These are phyloP conservation scores for Heracleum sosnowskyi DNA, from an alignment of 129 eudicot genomes.

Conservation along the genomic window DNA sequence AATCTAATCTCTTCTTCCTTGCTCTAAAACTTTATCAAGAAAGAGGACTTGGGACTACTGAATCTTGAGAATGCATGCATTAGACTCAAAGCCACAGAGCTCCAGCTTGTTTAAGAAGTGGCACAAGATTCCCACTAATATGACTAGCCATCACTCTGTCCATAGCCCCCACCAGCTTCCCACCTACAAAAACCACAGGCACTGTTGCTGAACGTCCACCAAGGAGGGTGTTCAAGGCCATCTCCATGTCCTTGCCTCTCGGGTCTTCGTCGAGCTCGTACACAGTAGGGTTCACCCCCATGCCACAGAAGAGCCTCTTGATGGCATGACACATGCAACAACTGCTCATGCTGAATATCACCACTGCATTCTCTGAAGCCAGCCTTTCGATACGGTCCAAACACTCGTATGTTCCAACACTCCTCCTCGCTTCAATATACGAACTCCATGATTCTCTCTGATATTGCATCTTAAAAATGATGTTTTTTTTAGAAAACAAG, in stretches of 20 bases:
- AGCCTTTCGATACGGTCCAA: constrained; percentile 10
- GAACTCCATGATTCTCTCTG: constrained; percentile 15
- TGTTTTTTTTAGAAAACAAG: background rate
- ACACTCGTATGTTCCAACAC: background rate
- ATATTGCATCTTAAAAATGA: constrained; percentile 2
- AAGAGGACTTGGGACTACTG: background rate
- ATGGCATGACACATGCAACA: constrained; percentile 26
- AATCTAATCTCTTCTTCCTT: background rate
- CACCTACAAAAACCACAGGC: constrained; percentile 22
- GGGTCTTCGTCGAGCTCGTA: constrained; percentile 21
- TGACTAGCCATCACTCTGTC: constrained; percentile 17
- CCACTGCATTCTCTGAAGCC: constrained; percentile 18
- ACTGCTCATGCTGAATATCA: constrained; percentile 12
- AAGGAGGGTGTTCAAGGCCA: constrained; percentile 7
- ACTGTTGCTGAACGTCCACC: constrained; percentile 8
- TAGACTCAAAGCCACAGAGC: constrained; percentile 16
- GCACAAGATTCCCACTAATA: constrained; percentile 13
- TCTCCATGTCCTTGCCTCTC: constrained; percentile 17
- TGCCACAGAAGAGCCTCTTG: constrained; percentile 14
- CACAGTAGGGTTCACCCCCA: constrained; percentile 17
- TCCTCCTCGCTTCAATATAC: background rate
- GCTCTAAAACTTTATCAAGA: constrained; percentile 17
- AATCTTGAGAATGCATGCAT: background rate
- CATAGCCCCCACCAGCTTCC: constrained; percentile 23
- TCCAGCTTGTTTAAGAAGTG: constrained; percentile 23